Percentiles rank a stretch among this genome's conserved stretches.
Conservation (phyloP, 495 filamentous ascomycete species). For the Xylaria curta region DNA sequence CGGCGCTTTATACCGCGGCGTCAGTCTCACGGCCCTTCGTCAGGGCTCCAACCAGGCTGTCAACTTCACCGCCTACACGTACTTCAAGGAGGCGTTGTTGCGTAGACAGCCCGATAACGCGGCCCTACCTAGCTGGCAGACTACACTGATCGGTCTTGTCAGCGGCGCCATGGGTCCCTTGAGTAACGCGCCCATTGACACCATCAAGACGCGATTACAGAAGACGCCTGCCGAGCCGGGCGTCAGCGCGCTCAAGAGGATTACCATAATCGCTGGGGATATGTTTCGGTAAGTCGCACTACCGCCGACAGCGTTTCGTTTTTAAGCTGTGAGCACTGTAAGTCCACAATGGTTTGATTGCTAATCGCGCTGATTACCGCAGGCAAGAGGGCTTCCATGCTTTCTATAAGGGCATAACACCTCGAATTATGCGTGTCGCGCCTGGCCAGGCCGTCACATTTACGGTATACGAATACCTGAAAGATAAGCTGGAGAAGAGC, state of each 20-base stretch:
- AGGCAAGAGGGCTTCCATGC: slow-evolving; percentile 86
- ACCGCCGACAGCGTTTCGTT: background rate
- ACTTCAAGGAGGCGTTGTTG: slow-evolving; percentile 83
- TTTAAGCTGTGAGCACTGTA: background rate
- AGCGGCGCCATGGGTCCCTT: slow-evolving; percentile 94
- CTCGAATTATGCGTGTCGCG: slow-evolving; percentile 94
- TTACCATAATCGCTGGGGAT: slow-evolving; percentile 77
- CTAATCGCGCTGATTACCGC: slow-evolving; percentile 12
- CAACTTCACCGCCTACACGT: slow-evolving; percentile 98
- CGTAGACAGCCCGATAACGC: slow-evolving; percentile 66
- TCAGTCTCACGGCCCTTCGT: slow-evolving; percentile 88
- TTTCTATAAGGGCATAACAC: slow-evolving; percentile 99
- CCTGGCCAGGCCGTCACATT: slow-evolving; percentile 98
- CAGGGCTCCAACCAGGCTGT: slow-evolving; percentile 98
- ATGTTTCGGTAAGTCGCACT: slow-evolving; percentile 81
- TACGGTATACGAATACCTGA: slow-evolving; percentile 92
- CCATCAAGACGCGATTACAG: slow-evolving; percentile 97
- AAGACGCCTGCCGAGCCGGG: slow-evolving; percentile 84
- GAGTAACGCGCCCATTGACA: slow-evolving; percentile 97
- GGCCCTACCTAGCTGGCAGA: slow-evolving; percentile 82
- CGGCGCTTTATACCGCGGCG: slow-evolving; percentile 87
- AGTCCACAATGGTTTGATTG: background rate
- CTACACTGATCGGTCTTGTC: slow-evolving; percentile 86
- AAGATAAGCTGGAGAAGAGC: slow-evolving; percentile 79
- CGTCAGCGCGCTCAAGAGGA: slow-evolving; percentile 76